Evolutionary conservation across 768 basidiomycete species (phyloP), one percentile per base, ranked within the genome.

Genomic region (Gautieria morchelliformis): DNA sequence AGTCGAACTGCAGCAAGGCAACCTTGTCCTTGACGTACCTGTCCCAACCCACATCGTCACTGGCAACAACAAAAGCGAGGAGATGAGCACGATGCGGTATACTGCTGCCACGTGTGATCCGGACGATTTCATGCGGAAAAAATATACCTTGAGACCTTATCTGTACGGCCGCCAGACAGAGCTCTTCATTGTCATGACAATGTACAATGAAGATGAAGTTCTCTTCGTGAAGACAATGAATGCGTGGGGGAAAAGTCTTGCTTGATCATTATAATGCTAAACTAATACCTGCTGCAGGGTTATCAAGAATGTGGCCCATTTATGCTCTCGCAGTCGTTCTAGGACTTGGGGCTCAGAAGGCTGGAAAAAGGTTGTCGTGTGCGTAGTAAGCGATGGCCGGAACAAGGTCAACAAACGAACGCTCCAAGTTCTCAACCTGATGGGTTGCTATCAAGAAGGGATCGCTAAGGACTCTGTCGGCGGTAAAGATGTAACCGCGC

Each of bases 111-210:
- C 90, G 1, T 91, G 89, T 65, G 91, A 93, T 69, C 91, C 90
- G 6, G 89, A 93, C 65, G 84, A 91, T 49, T 93, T 93, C 70
- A 84, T 87, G 81, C 69, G 78, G 30, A 81, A 76, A 47, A 82
- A 84, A 60, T 91, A 89, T 68, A 82, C 87, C 6, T 78, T 93
- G 22, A 76, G 91, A 22, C 91, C 83, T 5, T 93, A 84, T 69
- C 77, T 93, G 1, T 80, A 81, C 63, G 82, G 82, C 56, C 85
- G 93, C 54, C 78, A 84, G 53, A 95, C 93, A 9, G 93, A 95
- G 70, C 77, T 96, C 14, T 93, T 95, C 72, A 90, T 96, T 63
- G 92, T 94, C 42, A 89, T 95, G 83, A 95, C 93, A 45, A 94
- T 95, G 91, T 90, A 90, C 69, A 94, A 94, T 68, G 93, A 96